Evolutionary conservation across 768 basidiomycete genomes (phyloP), one percentile per base, ranked within the genome.

Genomic region (Phylloporus sp.): DNA sequence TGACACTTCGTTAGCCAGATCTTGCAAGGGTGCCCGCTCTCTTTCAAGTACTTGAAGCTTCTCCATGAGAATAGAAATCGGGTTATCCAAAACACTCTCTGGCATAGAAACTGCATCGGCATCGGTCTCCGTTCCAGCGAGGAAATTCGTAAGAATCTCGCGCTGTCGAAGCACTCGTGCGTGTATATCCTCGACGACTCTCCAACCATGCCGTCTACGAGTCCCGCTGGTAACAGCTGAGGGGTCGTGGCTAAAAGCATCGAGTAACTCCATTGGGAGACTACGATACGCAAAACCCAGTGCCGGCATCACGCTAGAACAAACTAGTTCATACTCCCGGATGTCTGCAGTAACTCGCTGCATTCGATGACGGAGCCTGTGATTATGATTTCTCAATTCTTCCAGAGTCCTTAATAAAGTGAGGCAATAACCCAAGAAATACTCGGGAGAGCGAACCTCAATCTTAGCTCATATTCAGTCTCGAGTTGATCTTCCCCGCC

Each of bases 231-330:
- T 84, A 17, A 88, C 80, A n/a, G 82, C 80, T 3, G 84, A 79
- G 38, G 87, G 87, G 60, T 90, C 87, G 49, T 86, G 85, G 29
- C 75, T 78, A 56, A 88, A 80, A 3, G 86, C 82, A 39, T 89
- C 86, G 29, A 87, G 64, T 7, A 90, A 71, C 18, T 87, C 84
- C 53, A 71, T 69, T 7, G 87, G 81, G 32, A 90, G 69, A 31
- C 69, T 67, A 14, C 59, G 67, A 53, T 79, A 70, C 8, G 70
- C 62, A 23, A 77, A 62, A 14, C 74, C 79, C 20, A 82, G 68
- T 4, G 72, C 61, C 20, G 69, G 69, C 48, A 75, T 70, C 32
- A 83, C 66, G 26, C 70, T 69, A n/a, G 72, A 65, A 54, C 81
- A 84, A 10, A 81, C 65, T 9, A 69, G 57, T 48, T 89, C 84